These are phyloP conservation scores for Botrytis pseudocinerea DNA, from an alignment of 2,329 filamentous ascomycete genomes.

Conservation along the genomic window DNA sequence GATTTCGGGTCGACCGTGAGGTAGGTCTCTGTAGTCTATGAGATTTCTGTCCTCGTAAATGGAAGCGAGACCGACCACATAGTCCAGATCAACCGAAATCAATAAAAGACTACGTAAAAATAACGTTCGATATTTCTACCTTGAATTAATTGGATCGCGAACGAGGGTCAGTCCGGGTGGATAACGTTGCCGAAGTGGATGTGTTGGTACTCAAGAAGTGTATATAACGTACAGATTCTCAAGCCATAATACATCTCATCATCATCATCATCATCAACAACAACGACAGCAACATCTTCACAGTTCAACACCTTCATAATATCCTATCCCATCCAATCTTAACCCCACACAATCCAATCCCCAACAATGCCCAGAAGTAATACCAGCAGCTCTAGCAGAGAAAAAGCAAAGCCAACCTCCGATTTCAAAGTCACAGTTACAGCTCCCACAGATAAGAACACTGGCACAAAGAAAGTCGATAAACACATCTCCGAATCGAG, in stretches of 20 bases:
- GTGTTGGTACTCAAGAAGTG: not conserved
- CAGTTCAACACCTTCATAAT: not conserved
- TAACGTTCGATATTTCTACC: accelerated
- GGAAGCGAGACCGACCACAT: not conserved
- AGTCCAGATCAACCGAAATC: not conserved
- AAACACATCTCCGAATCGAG: too few relatives aligned
- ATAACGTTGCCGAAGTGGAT: not conserved
- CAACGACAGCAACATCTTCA: not conserved
- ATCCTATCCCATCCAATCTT: not conserved
- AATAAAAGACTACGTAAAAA: not conserved
- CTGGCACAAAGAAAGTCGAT: too few relatives aligned
- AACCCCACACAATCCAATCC: not conserved
- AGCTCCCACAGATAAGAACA: too few relatives aligned
- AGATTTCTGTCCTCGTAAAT: not conserved
- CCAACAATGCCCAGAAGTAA: not conserved
- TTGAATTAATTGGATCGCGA: not conserved
- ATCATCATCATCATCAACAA: not conserved
- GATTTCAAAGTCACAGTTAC: too few relatives aligned
- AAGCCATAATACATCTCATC: not conserved
- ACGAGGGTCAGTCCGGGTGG: not conserved
- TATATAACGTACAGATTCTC: not conserved
- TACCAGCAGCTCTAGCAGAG: too few relatives aligned
- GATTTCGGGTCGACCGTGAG: not conserved
- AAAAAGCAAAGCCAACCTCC: too few relatives aligned
- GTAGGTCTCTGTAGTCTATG: not conserved